Evolutionary conservation across 352 stramenopile genomes (phyloP), one percentile per base, ranked within the genome.

Genomic region (Phytophthora cactorum): DNA sequence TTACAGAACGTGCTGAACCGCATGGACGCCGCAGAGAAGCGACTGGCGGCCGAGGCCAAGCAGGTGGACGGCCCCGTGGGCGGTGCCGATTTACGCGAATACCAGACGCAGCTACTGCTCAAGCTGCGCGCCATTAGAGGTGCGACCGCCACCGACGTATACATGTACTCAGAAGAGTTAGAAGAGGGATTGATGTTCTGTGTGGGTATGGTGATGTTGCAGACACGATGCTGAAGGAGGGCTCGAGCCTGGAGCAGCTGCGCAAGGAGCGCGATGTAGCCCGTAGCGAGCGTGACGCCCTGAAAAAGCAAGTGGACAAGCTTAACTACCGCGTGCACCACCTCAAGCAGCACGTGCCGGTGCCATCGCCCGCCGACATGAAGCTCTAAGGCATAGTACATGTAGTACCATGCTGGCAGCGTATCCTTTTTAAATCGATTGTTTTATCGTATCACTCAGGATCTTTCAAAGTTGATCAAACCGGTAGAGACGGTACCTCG

Each of bases 251-350:
- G 25, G 82, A 84, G 47, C 78, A 86, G 66, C 69, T 92, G 52
- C 81, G 81, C 41, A 74, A 82, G 34, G 81, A 92, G 67, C 80
- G 83, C 54, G 82, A 90, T 29, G 76, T 79, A 29, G 82, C 84
- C 45, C 75, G 74, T 47, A 63, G 29, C 38, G 86, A 94, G 64
- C 79, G 82, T 56, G 82, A 89, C 47, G 70, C 68, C 14, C 70
- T 92, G 6, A 66, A 84, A 63, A 90, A 90, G 70, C 82, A 92
- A 70, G 84, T 94, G 41, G 59, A 77, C 53, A 94, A 94, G 66
- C 82, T 94, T 66, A 88, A 82, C 68, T 94, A 94, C 69, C 86
- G 84, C 57, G 74, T 94, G 39, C 62, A 85, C 28, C 86, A 94
- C 58, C 78, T 94, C 31, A 88, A 90, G 74, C 79, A 88, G 66